Evolutionary conservation across 2,329 filamentous ascomycete species (phyloP), one percentile per base, ranked within the genome.

Genomic region (Aspergillus fischeri): DNA sequence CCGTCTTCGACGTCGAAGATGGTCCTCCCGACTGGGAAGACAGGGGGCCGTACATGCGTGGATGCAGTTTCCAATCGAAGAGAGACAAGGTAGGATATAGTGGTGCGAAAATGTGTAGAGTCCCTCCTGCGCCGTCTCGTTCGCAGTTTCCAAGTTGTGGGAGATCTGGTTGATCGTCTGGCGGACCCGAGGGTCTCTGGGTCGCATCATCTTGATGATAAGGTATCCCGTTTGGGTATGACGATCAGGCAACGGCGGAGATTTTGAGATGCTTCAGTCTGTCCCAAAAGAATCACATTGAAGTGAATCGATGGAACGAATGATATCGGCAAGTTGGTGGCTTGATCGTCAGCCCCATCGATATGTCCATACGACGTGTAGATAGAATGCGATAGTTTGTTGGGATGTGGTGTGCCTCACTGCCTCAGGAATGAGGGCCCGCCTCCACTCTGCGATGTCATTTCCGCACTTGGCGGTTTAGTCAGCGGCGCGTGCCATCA

Each of bases 131-230:
- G 93, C 92, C 56, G 90, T 88, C 73, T 96, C 91, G 59, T 95
- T 96, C 49, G 91, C 91, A 32, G 89, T 84, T 75, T 97, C 93
- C 75, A 95, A 86, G 68, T 93, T 96, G 65, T 94, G 89, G 6
- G 90, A 88, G 72, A 97, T 88, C 71, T 94, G 91, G 73, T 97
- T 95, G 84, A 96, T 91, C 67, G 90, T 91, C 75, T 96, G 92
- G 64, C 92, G 91, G 74, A 96, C 86, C 68, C 92, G 90, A 60
- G 92, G 92, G 75, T 97, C 92, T 70, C 76, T 80, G 68, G 82
- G 80, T 64, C 83, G 80, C 75, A 85, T 86, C 82, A 84, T 86
- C 64, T 61, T 69, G 58, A 60, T 51, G 60, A 61, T 49, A 59
- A 29, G 28, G 28, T 29, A 11, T 29, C 14, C 24, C 24, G 4